phyloP scores from a whole-genome alignment of 1,139 yeast species.

The Geotrichum siamense region DNA sequence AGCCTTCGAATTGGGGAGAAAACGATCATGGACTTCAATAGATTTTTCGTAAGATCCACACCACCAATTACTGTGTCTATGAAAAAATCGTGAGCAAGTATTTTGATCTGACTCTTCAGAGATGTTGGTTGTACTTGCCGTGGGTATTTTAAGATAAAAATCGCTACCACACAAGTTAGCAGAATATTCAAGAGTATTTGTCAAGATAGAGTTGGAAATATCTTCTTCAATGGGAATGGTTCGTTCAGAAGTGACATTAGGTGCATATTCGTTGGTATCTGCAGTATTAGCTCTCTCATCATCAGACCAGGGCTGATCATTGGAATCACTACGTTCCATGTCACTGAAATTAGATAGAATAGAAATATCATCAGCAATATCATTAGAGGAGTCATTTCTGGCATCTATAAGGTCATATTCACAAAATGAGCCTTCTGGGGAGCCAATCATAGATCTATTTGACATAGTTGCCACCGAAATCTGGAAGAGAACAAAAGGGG shows the following conservation, averaged over 20 bases:
- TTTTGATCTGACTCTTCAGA: too few relatives aligned
- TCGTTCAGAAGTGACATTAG: background rate
- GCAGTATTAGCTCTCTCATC: background rate
- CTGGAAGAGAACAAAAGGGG: background rate
- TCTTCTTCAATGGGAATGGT: background rate
- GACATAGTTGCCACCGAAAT: conserved; percentile 1
- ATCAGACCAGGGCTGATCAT: conserved; percentile 2
- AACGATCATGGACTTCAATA: too few relatives aligned
- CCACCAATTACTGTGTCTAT: too few relatives aligned
- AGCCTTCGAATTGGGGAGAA: too few relatives aligned
- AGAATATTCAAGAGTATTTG: conserved; percentile 1
- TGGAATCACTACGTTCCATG: background rate
- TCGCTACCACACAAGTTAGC: background rate
- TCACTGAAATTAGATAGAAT: conserved; percentile 2
- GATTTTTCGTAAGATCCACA: too few relatives aligned
- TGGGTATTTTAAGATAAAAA: background rate
- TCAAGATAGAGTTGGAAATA: conserved; percentile 2
- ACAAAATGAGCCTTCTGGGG: background rate
- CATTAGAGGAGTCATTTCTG: background rate
- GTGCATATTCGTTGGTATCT: background rate
- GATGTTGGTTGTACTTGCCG: conserved; percentile 1
- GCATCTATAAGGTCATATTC: conserved; percentile 1
- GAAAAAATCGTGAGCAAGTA: too few relatives aligned
- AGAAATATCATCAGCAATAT: conserved; percentile 1
- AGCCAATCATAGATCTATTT: background rate